Base-by-base conservation (phyloP, 2,329 filamentous ascomycete genomes). In the Cladophialophora psammophila region DNA sequence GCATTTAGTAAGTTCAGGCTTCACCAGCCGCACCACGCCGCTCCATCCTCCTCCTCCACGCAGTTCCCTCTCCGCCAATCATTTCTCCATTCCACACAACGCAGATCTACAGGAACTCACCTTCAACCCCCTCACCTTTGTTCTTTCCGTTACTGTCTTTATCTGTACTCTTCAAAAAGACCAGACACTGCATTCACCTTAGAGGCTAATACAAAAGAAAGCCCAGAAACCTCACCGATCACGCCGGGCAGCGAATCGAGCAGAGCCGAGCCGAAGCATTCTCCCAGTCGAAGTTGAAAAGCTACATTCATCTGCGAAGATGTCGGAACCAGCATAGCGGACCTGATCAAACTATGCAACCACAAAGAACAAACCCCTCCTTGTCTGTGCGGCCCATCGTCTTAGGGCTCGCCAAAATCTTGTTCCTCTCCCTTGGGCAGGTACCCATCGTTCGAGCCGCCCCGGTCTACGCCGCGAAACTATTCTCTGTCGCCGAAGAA, bases 391-490 rank as follows among this genome's bases (percentile, higher is more conserved):
- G 80, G 74, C 78, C 80, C 32, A 68, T 78, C 63, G 72, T 79
- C 66, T 72, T 83, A 65, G 77, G 79, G 40, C 69, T 82, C 50
- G 76, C 77, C 18, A 83, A 81, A 72, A 64, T 82, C 58, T 60
- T 82, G 12, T 68, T 80, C 60, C 72, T 81, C 56, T 70, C 75
- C 15, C 64, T 80, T 50, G 71, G 75, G 6, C 76, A 80, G 59
- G 64, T 82, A 38, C 79, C 82, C 9, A 67, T 80, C 42, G 71
- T 79, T 50, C 73, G 76, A 59, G 80, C 77, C 58, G 77, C 78
- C 26, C 81, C 82, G 18, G 62, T 76, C 10, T 60, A 70, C 18
- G 60, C 66, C 5, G 52, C 67, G 31, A 36, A 63, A 7, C 63
- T 63, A 34, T 72, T 70, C 62, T 69, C 67, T 66, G 61, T 71